Conservation (phyloP, 306 rosid species). For the Sechiopsis laciniata region DNA sequence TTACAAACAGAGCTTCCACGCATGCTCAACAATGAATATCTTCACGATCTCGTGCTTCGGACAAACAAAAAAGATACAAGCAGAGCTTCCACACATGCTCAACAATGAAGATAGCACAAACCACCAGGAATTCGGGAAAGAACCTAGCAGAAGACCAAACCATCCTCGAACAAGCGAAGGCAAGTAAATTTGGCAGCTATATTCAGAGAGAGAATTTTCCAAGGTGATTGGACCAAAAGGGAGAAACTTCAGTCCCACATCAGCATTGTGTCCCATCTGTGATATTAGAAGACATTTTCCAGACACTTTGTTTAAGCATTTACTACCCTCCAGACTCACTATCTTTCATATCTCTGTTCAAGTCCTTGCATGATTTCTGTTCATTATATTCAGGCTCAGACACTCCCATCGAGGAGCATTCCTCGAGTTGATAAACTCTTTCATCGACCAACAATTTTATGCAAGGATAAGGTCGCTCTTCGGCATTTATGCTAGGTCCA, state of each 20-base stretch:
- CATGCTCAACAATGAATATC: neutral
- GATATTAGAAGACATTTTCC: conserved; percentile 8
- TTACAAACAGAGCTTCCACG: neutral
- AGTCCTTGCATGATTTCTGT: conserved; percentile 47
- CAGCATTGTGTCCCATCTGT: conserved; percentile 7
- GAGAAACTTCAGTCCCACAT: conserved; percentile 1
- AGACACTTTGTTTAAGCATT: neutral
- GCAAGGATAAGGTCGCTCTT: conserved; percentile 56
- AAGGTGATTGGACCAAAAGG: neutral
- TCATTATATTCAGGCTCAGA: conserved; percentile 42
- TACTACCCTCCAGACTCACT: conserved; percentile 43
- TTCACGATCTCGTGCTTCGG: too few species aligned
- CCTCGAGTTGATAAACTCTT: conserved; percentile 61
- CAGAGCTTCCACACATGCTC: neutral
- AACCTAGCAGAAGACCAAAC: neutral
- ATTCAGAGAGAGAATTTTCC: neutral
- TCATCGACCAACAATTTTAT: conserved; percentile 69
- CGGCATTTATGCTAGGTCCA: conserved; percentile 52
- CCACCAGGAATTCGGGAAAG: neutral
- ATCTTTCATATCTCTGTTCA: conserved; percentile 46
- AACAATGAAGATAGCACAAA: neutral
- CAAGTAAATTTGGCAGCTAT: neutral
- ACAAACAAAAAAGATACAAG: too few species aligned
- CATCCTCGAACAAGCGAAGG: neutral
- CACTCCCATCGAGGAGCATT: conserved; percentile 48